Evolutionary conservation across 306 rosid species (phyloP).

Genomic region (Pyrus pyrifolia): DNA sequence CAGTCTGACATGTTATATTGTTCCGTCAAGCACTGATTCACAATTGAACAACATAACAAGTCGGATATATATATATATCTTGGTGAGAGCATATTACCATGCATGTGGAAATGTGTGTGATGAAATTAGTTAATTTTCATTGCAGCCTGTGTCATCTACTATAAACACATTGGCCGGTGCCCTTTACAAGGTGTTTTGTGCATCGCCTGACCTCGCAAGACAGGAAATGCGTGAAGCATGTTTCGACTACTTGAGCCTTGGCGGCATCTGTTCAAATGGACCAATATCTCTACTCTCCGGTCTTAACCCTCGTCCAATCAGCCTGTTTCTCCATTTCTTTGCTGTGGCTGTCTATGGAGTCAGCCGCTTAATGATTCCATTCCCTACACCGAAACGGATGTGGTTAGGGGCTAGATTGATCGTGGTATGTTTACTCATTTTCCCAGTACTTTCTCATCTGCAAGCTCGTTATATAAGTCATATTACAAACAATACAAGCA

Average conservation of each 20-base stretch:
- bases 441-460: not conserved
- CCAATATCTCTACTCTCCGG: slow-evolving; percentile 73
- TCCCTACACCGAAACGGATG: slow-evolving; percentile 52
- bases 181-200: slow-evolving; percentile 70
- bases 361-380: slow-evolving; percentile 61
- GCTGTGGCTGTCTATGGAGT: slow-evolving; percentile 74
- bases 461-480: not conserved
- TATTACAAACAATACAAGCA: not conserved
- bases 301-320: slow-evolving; percentile 59
- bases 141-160: slow-evolving; percentile 82
- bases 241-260: slow-evolving; percentile 73
- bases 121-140: not conserved
- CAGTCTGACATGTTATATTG: not conserved
- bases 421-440: slow-evolving; percentile 18
- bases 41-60: not conserved
- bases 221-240: slow-evolving; percentile 74
- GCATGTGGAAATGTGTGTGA: not conserved
- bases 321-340: slow-evolving; percentile 65
- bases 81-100: not conserved
- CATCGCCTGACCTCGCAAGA: slow-evolving; percentile 67
- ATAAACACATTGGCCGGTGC: slow-evolving; percentile 88
- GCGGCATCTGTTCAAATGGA: slow-evolving; percentile 69
- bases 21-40: not conserved
- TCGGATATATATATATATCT: not conserved
- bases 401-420: slow-evolving; percentile 66